These are phyloP conservation scores for Adansonia grandidieri DNA, from an alignment of 441 rosid genomes.

Conservation along the genomic window DNA sequence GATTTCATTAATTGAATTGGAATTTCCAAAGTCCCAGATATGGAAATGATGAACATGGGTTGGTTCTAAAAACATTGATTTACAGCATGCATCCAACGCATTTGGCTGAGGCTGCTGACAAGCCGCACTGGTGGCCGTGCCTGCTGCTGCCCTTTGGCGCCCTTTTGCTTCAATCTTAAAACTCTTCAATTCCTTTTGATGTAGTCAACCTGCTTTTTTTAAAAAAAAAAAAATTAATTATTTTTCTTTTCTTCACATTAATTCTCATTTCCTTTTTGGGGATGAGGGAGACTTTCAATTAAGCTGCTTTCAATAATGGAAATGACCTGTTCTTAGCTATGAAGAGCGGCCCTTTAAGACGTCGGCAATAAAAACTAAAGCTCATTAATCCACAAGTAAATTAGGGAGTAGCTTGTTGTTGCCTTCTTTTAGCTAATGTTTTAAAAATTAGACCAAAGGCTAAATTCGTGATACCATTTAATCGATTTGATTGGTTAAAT, in stretches of 20 bases:
- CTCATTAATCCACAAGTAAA: background rate
- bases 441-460: no score
- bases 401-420: no score
- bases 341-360: background rate
- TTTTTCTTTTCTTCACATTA: background rate
- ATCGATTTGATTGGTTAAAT: no score
- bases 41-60: background rate
- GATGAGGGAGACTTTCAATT: background rate
- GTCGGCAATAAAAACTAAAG: background rate
- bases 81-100: constrained; percentile 30
- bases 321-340: background rate
- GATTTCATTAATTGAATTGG: no score
- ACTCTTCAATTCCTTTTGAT: constrained; percentile 7
- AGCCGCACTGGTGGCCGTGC: constrained; percentile 27
- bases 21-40: no score
- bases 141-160: background rate
- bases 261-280: background rate
- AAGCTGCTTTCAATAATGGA: background rate
- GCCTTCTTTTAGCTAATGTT: no score
- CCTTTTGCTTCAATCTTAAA: background rate
- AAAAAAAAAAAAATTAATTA: background rate
- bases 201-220: background rate
- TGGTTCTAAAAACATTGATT: constrained; percentile 20
- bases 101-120: constrained; percentile 24
- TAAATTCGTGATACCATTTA: no score